Evolutionary conservation across 768 basidiomycete genomes (phyloP).

Genomic region (Naganishia friedmannii): DNA sequence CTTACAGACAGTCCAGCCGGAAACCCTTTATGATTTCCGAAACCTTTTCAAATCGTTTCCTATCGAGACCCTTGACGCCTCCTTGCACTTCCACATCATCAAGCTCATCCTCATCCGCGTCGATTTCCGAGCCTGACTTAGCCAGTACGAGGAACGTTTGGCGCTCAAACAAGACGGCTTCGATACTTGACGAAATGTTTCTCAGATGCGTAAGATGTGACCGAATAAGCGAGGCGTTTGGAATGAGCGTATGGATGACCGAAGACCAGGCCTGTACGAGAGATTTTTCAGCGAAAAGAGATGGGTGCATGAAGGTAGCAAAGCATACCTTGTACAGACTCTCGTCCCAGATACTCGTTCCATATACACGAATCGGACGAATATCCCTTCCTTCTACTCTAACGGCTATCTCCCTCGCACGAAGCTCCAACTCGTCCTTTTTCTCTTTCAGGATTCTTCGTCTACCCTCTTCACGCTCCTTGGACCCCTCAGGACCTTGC

Average conservation of each 20-base stretch:
- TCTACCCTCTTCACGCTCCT: slow-evolving; percentile 42
- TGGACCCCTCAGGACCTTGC: slow-evolving; percentile 34
- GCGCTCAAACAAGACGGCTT: slow-evolving; percentile 92
- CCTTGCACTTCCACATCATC: slow-evolving; percentile 44
- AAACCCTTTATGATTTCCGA: slow-evolving; percentile 89
- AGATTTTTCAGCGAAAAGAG: neutral
- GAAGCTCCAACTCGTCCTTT: slow-evolving; percentile 64
- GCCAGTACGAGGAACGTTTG: slow-evolving; percentile 98
- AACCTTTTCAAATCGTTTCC: slow-evolving; percentile 56
- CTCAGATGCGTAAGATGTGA: slow-evolving; percentile 84
- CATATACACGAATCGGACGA: slow-evolving; percentile 67
- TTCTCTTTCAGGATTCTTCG: slow-evolving; percentile 63
- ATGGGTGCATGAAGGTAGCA: neutral
- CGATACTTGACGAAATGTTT: slow-evolving; percentile 79
- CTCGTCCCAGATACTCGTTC: slow-evolving; percentile 96
- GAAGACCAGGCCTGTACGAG: slow-evolving; percentile 87
- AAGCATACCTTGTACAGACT: slow-evolving; percentile 81
- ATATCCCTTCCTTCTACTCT: slow-evolving; percentile 53
- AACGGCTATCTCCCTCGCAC: slow-evolving; percentile 58
- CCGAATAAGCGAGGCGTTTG: slow-evolving; percentile 84
- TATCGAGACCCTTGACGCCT: slow-evolving; percentile 51
- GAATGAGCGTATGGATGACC: slow-evolving; percentile 93
- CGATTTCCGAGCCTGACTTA: slow-evolving; percentile 49
- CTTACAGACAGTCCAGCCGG: slow-evolving; percentile 81
- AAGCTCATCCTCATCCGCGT: slow-evolving; percentile 43